phyloP scores from a whole-genome alignment of 2,329 filamentous ascomycete species.

The Colletotrichum horii region DNA sequence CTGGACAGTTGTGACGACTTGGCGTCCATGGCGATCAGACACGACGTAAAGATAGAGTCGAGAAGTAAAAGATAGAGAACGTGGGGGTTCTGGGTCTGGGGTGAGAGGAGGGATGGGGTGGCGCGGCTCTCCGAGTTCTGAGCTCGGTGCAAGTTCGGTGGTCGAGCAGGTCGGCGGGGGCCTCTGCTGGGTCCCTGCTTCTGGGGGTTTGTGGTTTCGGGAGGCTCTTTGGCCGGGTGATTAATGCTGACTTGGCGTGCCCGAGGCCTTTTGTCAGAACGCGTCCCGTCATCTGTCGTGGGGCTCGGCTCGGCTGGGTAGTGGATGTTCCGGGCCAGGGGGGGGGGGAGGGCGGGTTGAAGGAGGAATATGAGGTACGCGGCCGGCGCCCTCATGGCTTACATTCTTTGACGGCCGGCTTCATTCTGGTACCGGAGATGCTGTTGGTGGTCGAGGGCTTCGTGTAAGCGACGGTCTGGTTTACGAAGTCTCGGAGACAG shows the following conservation, averaged over 20 bases:
- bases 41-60: not conserved
- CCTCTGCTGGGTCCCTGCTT: not conserved
- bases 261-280: not conserved
- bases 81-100: not conserved
- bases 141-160: not conserved
- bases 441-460: not conserved
- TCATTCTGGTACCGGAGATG: not conserved
- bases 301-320: not conserved
- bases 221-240: not conserved
- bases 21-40: not conserved
- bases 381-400: not conserved
- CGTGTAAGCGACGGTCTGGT: not conserved
- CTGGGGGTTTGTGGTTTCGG: not conserved
- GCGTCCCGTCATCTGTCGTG: not conserved
- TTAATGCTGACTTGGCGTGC: not conserved
- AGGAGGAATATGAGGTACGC: not conserved
- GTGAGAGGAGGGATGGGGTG: not conserved
- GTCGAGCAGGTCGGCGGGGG: too few species aligned
- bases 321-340: not conserved
- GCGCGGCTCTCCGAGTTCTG: not conserved
- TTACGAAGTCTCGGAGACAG: not conserved
- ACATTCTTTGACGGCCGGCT: not conserved
- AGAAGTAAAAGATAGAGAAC: not conserved
- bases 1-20: not conserved
- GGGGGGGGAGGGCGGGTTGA: not conserved